Evolutionary conservation across 805 yeast genomes (phyloP).

Genomic region (Clavispora phyllophila): DNA sequence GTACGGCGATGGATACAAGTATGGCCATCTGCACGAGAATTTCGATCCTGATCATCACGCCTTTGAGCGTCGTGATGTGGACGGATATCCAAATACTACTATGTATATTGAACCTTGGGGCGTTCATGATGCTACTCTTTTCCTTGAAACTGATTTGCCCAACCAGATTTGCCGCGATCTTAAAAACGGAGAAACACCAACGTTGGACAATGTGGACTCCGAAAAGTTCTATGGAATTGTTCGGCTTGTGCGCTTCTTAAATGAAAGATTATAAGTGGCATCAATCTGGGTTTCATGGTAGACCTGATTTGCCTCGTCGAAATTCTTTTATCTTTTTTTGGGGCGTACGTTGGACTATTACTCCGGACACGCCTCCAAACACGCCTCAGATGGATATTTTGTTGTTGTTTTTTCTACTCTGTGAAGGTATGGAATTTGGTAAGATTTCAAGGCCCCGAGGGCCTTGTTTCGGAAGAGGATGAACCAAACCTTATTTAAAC

Average conservation of each 20-base stretch:
- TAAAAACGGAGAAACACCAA: constrained; percentile 5
- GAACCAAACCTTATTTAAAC: no score
- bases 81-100: constrained; percentile 18
- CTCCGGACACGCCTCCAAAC: no score
- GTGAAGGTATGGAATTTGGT: no score
- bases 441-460: no score
- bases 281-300: no score
- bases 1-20: constrained; percentile 13
- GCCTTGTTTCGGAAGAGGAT: no score
- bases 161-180: constrained; percentile 2
- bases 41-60: constrained; percentile 16
- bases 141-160: constrained; percentile 11
- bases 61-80: constrained; percentile 15
- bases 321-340: no score
- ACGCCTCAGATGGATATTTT: no score
- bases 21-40: constrained; percentile 22
- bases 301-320: no score
- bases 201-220: constrained; percentile 9
- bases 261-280: constrained; percentile 6
- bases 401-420: no score
- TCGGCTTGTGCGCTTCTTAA: constrained; percentile 11
- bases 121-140: constrained; percentile 15
- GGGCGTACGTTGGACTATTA: no score
- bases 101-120: constrained; percentile 14
- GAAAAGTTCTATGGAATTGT: constrained; percentile 10